A percentile compares a stretch with the other conserved stretches of the same genome.
These are phyloP conservation scores for Hypoxylon sp. DNA, from an alignment of 2,329 filamentous ascomycete genomes.

Conservation along the genomic window DNA sequence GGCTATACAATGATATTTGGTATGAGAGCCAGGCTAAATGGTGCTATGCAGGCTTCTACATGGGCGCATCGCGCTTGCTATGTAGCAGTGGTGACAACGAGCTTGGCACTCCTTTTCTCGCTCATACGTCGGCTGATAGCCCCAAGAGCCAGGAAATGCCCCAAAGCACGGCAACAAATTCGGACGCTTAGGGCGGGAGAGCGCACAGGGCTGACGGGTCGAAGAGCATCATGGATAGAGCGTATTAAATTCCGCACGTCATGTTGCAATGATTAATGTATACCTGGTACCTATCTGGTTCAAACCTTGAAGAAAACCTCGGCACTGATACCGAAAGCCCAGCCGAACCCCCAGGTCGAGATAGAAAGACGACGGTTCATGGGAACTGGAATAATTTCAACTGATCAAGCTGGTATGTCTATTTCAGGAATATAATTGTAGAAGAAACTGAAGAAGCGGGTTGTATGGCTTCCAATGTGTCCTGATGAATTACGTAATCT, in stretches of 20 bases:
- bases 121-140: slow-evolving; percentile 22
- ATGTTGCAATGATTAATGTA: slow-evolving; percentile 3
- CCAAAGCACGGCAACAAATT: slow-evolving; percentile 10
- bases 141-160: not conserved
- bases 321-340: not conserved
- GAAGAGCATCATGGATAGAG: not conserved
- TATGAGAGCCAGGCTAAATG: not conserved
- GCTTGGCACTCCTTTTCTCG: slow-evolving; percentile 42
- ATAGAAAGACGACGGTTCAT: slow-evolving; percentile 1
- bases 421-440: no score
- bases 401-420: not conserved
- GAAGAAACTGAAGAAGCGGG: not conserved
- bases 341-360: not conserved
- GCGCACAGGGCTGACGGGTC: not conserved
- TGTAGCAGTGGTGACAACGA: slow-evolving; percentile 38
- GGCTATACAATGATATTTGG: no score
- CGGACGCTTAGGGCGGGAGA: slow-evolving; percentile 33
- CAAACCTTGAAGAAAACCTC: no score
- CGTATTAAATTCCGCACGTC: not conserved
- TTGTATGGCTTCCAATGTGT: not conserved
- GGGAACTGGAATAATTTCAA: not conserved
- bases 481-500: not conserved
- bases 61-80: slow-evolving; percentile 39
- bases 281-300: no score
- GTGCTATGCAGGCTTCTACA: not conserved